Conservation (phyloP, 2,329 filamentous ascomycete genomes). For the Corinectria fuckeliana region DNA sequence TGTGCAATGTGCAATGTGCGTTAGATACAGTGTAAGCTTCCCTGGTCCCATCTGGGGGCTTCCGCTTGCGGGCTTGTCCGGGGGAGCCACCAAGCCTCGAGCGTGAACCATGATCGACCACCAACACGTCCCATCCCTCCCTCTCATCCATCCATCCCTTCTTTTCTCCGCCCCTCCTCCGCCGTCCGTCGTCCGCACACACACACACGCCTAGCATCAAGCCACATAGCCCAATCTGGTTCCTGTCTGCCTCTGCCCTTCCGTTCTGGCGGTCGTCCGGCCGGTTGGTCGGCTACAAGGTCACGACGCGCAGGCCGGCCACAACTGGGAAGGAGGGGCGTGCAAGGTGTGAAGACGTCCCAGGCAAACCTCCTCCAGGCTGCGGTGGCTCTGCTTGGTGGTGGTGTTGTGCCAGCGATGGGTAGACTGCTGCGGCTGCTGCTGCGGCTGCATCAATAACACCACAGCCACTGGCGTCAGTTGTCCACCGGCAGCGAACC, state of each 20-base stretch:
- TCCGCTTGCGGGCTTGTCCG: slow-evolving; percentile 8
- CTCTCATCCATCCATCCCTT: background rate
- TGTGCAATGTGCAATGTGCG: too few species aligned
- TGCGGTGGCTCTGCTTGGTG: background rate
- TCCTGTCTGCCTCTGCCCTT: slow-evolving; percentile 12
- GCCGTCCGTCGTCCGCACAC: background rate
- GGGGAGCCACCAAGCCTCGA: slow-evolving; percentile 26
- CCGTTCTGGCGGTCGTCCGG: slow-evolving; percentile 23
- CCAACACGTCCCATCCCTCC: slow-evolving; percentile 15
- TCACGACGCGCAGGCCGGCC: slow-evolving; percentile 1
- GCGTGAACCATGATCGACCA: slow-evolving; percentile 37
- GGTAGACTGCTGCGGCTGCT: background rate
- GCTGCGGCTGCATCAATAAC: background rate
- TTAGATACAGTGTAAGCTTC: too few species aligned
- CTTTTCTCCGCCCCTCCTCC: background rate
- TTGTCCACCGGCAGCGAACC: slow-evolving; percentile 15
- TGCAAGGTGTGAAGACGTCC: slow-evolving; percentile 8
- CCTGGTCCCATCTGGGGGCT: slow-evolving; percentile 8
- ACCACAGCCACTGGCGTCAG: background rate
- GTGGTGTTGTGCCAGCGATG: slow-evolving; percentile 5
- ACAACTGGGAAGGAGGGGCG: slow-evolving; percentile 12
- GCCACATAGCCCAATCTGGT: slow-evolving; percentile 22
- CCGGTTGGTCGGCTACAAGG: slow-evolving; percentile 24
- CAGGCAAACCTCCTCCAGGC: background rate
- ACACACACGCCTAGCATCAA: slow-evolving; percentile 16